A percentile compares a stretch with the other conserved stretches of the same genome.
These are phyloP conservation scores for Berberis thunbergii DNA, from an alignment of 164 flowering plant species.

Conservation along the genomic window DNA sequence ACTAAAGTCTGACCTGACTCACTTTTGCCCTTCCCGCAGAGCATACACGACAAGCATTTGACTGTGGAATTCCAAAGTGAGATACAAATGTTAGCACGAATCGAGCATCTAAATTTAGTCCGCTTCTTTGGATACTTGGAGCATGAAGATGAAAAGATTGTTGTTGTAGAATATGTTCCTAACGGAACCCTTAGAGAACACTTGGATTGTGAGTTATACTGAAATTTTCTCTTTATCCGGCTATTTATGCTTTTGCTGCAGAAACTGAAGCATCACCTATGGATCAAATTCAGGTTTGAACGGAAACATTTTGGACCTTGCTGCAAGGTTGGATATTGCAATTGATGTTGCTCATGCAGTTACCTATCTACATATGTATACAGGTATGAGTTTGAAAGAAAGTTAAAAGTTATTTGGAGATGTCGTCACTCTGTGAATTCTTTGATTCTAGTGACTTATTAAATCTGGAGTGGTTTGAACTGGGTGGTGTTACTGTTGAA, in stretches of 20 bases:
- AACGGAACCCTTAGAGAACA: constrained; percentile 94
- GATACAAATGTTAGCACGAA: constrained; percentile 50
- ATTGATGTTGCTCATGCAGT: constrained; percentile 94
- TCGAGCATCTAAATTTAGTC: constrained; percentile 86
- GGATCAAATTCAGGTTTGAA: constrained; percentile 39
- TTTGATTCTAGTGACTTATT: no score
- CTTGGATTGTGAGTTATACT: constrained; percentile 63
- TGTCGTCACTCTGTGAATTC: neutral
- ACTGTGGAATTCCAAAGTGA: constrained; percentile 73
- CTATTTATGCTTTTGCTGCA: constrained; percentile 10
- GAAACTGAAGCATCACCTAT: neutral
- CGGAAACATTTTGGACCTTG: constrained; percentile 64
- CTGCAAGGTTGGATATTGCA: constrained; percentile 73
- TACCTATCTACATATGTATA: constrained; percentile 95
- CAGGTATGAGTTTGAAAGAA: constrained; percentile 37
- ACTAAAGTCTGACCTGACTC: neutral
- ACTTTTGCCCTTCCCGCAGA: constrained; percentile 33
- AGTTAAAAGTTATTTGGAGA: neutral
- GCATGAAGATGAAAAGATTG: constrained; percentile 66
- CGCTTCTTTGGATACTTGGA: constrained; percentile 66
- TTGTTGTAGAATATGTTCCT: constrained; percentile 83
- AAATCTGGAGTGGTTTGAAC: no score
- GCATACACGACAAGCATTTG: constrained; percentile 50
- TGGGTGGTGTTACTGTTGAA: no score
- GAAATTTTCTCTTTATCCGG: neutral